Conservation (phyloP, 2,329 filamentous ascomycete genomes). For the Curvularia hawaiiensis region DNA sequence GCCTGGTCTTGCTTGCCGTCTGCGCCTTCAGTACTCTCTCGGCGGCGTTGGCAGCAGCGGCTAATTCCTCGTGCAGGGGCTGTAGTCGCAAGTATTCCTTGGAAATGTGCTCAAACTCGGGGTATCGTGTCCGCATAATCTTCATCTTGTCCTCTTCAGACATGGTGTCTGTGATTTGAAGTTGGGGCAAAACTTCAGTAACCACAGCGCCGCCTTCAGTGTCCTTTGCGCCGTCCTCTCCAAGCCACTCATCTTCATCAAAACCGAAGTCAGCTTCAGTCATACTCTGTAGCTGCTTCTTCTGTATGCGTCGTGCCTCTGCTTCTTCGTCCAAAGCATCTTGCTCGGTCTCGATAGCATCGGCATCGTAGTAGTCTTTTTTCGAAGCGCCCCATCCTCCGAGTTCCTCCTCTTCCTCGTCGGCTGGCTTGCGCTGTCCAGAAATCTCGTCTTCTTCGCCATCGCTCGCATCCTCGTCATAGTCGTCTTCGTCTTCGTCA, state of each 20-base stretch:
- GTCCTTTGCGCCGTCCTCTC: slow-evolving; percentile 54
- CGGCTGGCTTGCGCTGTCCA: slow-evolving; percentile 45
- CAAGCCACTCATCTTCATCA: slow-evolving; percentile 85
- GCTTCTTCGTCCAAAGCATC: slow-evolving; percentile 89
- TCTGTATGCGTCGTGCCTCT: slow-evolving; percentile 85
- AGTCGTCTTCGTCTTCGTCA: slow-evolving; percentile 49
- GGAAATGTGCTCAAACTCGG: slow-evolving; percentile 86
- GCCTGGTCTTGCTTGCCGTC: slow-evolving; percentile 28
- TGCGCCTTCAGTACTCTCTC: slow-evolving; percentile 49
- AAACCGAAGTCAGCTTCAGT: slow-evolving; percentile 91
- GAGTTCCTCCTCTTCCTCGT: slow-evolving; percentile 60
- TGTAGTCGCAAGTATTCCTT: slow-evolving; percentile 80
- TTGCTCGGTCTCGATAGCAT: slow-evolving; percentile 71
- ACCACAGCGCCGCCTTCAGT: slow-evolving; percentile 63
- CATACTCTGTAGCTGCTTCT: slow-evolving; percentile 90
- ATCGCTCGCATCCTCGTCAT: slow-evolving; percentile 46
- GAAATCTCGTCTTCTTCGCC: slow-evolving; percentile 41
- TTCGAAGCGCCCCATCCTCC: slow-evolving; percentile 87
- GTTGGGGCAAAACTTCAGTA: slow-evolving; percentile 82
- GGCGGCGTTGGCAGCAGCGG: slow-evolving; percentile 63
- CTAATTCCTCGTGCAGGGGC: slow-evolving; percentile 62
- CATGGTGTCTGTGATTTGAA: slow-evolving; percentile 83
- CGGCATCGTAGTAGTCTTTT: slow-evolving; percentile 92
- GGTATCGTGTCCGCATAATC: slow-evolving; percentile 80
- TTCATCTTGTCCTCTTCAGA: slow-evolving; percentile 72